Evolutionary conservation across 768 basidiomycete species (phyloP).

Genomic region (Tricholomella constricta): DNA sequence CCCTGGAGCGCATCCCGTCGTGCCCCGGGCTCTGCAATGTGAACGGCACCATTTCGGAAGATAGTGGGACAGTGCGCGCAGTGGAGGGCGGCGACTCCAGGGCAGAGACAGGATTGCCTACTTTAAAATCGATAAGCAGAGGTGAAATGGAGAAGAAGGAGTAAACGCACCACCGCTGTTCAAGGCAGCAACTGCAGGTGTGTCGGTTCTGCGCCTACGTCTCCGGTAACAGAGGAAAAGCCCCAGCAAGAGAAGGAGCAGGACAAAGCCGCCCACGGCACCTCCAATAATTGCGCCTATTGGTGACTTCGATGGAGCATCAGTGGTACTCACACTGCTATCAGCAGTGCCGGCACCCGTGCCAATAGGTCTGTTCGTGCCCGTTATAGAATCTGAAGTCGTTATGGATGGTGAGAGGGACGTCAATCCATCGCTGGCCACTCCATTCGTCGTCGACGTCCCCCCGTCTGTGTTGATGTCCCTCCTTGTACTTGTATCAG

Average conservation of each 20-base stretch:
- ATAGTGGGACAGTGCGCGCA: too few relatives aligned
- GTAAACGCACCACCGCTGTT: too few relatives aligned
- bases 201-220: not conserved
- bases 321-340: not conserved
- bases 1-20: not conserved
- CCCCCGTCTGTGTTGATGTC: not conserved
- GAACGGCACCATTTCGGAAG: not conserved
- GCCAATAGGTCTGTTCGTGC: not conserved
- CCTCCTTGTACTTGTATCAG: too few relatives aligned
- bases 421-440: not conserved
- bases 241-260: not conserved
- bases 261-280: constrained; percentile 1
- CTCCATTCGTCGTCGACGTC: not conserved
- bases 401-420: not conserved
- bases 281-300: constrained; percentile 3
- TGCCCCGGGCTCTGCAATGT: not conserved
- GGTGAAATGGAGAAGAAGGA: too few relatives aligned
- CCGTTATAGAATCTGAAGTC: not conserved
- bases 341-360: not conserved
- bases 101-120: too few relatives aligned
- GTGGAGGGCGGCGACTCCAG: too few relatives aligned
- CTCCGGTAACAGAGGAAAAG: not conserved
- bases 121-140: too few relatives aligned
- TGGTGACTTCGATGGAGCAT: not conserved
- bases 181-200: too few relatives aligned